Conservation (phyloP, 345 rosid genomes). For the Hibiscus syriacus region DNA sequence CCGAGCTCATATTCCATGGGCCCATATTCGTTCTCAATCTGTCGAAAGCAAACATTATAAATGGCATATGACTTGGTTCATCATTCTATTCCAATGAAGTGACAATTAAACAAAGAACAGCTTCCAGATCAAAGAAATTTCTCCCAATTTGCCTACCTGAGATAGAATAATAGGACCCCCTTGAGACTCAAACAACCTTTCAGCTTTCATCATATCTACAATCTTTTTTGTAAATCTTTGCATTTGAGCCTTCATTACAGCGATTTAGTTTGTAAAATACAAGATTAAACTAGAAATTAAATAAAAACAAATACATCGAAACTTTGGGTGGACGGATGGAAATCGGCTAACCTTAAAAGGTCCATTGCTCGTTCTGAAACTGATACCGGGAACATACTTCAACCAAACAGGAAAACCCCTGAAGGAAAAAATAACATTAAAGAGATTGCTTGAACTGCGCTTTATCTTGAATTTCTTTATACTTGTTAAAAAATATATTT, state of each 20-base stretch:
- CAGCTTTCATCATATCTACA: constrained; percentile 96
- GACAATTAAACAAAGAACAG: not conserved
- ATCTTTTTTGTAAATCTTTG: constrained; percentile 79
- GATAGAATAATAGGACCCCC: constrained; percentile 98
- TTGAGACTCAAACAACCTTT: constrained; percentile 70
- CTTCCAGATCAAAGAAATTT: not conserved
- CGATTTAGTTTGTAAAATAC: constrained; percentile 1
- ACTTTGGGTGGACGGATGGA: not conserved
- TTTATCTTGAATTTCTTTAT: too few relatives aligned
- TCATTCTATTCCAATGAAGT: not conserved
- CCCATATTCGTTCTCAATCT: constrained; percentile 99
- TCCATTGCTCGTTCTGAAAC: constrained; percentile 87
- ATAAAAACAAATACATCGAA: not conserved
- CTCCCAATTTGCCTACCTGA: constrained; percentile 43
- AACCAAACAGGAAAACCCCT: constrained; percentile 99
- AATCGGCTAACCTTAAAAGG: constrained; percentile 76
- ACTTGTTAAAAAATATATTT: too few relatives aligned
- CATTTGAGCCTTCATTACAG: constrained; percentile 63
- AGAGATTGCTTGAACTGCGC: too few relatives aligned
- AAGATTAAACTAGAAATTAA: not conserved
- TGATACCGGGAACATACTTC: constrained; percentile 84
- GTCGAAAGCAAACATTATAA: constrained; percentile 16
- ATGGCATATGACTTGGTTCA: constrained; percentile 6
- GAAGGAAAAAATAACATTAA: too few relatives aligned
- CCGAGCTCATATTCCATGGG: constrained; percentile 87